Base-by-base conservation (phyloP, 2,329 filamentous ascomycete species). In the Beauveria sp. region DNA sequence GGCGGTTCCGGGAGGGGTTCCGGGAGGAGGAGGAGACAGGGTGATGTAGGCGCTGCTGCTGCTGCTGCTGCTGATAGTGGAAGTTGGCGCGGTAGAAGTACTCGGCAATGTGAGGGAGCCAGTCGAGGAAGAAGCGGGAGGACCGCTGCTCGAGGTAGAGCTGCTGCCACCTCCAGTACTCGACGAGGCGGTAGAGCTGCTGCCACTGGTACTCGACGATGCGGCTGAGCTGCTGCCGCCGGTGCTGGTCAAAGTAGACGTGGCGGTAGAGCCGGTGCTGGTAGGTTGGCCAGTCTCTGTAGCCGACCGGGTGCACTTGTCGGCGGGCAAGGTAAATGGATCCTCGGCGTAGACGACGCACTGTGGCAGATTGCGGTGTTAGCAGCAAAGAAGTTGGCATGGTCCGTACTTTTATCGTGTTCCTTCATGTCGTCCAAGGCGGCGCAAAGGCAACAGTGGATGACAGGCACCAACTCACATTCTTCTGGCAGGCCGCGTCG, bases 401-500 rank as follows among this genome's bases (percentile, higher is more conserved):
- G 22, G 22, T 24, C 22, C 22, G 22, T 24, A 24, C 3, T 24
- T 24, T 24, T 24, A 24, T 3, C 9, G n/a, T 31, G 28, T 16
- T 40, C 20, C 14, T 48, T 28, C 50, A 22, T 51, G 34, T 16
- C 14, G 1, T 26, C 31, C 20, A 8, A 54, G n/a, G 20, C 24
- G 38, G 16, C 5, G 42, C n/a, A 24, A 10, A 34, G 10, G 48
- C 22, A 28, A 52, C n/a, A 50, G n/a, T 34, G 31, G 4, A 14
- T 34, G 26, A 18, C 6, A 31, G 1, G 9, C 1, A 2, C 3
- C 2, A 8, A 70, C 72, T 66, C 49, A 74, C 72, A 70, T 79
- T 79, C 74, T 79, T 81, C 65, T 74, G 71, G 69, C 80, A 82
- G 60, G 74, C 77, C 52, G 79, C 80, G 61, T 80, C 75, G 60